Base-by-base conservation (phyloP, 2,329 filamentous ascomycete species). In the Myrmaecium sp. region DNA sequence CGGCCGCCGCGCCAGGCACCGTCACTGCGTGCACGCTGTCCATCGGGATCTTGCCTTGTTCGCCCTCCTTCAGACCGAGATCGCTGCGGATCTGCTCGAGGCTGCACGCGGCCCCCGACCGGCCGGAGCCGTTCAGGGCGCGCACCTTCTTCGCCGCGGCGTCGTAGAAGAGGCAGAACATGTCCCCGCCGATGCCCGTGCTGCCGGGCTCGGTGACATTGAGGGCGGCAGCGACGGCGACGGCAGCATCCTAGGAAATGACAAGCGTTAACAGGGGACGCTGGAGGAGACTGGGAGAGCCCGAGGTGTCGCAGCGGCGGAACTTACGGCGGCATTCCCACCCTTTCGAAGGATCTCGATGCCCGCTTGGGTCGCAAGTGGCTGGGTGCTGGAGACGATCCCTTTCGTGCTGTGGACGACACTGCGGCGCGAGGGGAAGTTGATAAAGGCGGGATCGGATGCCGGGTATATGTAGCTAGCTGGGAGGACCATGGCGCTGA, bases 171-270 rank as follows among this genome's bases (percentile, higher is more conserved):
- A 95, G 69, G 51, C 84, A 84, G 57, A 95, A 98, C 73, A 93
- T 83, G 55, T 98, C 89, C 35, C 89, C 89, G 30, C 89, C 89
- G 33, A 98, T 94, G 21, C 89, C 89, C 1, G 89, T 95, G 5
- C 79, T 89, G 32, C 74, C 73, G 5, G 89, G 89, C 47, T 98
- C 89, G 1, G 86, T 93, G 46, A 95, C 69, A 54, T 94, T 95
- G 30, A 98, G 62, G 4, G 74, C 83, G 17, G 89, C 89, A 23
- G 89, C 86, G 33, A 92, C 81, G 22, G 89, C 89, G 4, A 95
- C 81, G 6, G 89, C 86, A n/a, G 89, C 86, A 60, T 95, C 86
- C 81, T 91, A 31, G 8, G 7, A n/a, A n/a, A n/a, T n/a, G n/a
- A n/a, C n/a, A n/a, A n/a, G n/a, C n/a, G n/a, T 8, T 20, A 8